phyloP scores from a whole-genome alignment of 768 basidiomycete genomes.

The Pholiota molesta region DNA sequence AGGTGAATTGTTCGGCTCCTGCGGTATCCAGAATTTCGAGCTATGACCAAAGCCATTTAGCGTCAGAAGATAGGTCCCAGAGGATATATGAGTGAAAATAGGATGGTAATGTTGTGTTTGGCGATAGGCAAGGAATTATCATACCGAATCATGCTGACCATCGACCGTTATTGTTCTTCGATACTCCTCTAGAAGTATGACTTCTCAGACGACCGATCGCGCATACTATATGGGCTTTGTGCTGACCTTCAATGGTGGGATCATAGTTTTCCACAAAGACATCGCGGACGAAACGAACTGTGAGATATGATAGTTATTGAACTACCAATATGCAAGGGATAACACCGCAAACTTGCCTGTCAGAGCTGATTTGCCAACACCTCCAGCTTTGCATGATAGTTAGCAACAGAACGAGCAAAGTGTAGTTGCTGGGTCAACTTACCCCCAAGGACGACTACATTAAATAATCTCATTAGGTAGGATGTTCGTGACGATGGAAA shows the following conservation, averaged over 20 bases:
- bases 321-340: no score
- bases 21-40: slow-evolving; percentile 84
- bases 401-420: slow-evolving; percentile 13
- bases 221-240: background rate
- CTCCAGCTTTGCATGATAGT: slow-evolving; percentile 59
- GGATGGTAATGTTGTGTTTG: background rate
- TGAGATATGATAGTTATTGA: slow-evolving; percentile 9
- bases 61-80: background rate
- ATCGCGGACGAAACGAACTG: slow-evolving; percentile 74
- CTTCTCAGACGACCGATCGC: slow-evolving; percentile 15
- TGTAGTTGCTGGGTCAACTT: slow-evolving; percentile 22
- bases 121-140: slow-evolving; percentile 19
- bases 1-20: slow-evolving; percentile 84
- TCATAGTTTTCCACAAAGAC: slow-evolving; percentile 79
- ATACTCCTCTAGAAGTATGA: slow-evolving; percentile 62
- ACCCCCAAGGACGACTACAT: slow-evolving; percentile 84
- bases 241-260: slow-evolving; percentile 81
- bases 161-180: slow-evolving; percentile 67
- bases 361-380: slow-evolving; percentile 87
- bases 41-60: slow-evolving; percentile 35
- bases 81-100: background rate
- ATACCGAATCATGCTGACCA: slow-evolving; percentile 61
- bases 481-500: background rate
- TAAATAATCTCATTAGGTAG: slow-evolving; percentile 65
- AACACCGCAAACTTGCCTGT: slow-evolving; percentile 45